These are phyloP conservation scores for Dalbergia cultrata DNA, from an alignment of 306 rosid species.

Conservation along the genomic window DNA sequence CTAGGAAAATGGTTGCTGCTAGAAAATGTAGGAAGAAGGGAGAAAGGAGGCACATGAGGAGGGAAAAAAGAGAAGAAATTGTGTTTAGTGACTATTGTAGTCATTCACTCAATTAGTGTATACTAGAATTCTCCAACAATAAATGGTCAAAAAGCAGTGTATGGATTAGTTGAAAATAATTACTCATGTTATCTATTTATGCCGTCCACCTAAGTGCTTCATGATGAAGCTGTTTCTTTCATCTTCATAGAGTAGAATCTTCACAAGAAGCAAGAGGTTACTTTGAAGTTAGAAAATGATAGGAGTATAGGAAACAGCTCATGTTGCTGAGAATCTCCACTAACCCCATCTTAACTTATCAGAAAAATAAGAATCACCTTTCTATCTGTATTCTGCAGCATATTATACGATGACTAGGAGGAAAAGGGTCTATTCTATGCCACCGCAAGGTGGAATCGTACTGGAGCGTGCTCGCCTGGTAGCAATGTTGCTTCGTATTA, in stretches of 20 bases:
- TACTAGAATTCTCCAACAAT: no score
- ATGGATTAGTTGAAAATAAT: no score
- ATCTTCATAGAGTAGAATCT: not conserved
- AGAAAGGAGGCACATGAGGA: no score
- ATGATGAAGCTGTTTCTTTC: no score
- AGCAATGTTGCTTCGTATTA: conserved; percentile 18
- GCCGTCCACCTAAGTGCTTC: no score
- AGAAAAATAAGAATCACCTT: conserved; percentile 9
- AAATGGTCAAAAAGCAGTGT: no score
- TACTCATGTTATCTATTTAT: no score
- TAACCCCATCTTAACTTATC: conserved; percentile 8
- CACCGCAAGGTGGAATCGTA: not conserved
- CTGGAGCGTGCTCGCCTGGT: not conserved
- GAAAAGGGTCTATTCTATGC: not conserved
- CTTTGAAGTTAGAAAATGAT: not conserved
- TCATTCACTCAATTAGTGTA: no score
- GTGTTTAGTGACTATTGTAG: no score
- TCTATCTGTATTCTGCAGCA: conserved; percentile 31
- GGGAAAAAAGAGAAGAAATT: no score
- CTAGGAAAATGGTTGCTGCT: no score
- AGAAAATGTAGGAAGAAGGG: no score
- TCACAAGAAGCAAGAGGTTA: not conserved
- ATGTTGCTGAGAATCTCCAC: conserved; percentile 11
- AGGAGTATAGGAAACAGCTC: not conserved
- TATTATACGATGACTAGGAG: not conserved